phyloP scores from a whole-genome alignment of 495 filamentous ascomycete species.

The Pyrenula aspistea region DNA sequence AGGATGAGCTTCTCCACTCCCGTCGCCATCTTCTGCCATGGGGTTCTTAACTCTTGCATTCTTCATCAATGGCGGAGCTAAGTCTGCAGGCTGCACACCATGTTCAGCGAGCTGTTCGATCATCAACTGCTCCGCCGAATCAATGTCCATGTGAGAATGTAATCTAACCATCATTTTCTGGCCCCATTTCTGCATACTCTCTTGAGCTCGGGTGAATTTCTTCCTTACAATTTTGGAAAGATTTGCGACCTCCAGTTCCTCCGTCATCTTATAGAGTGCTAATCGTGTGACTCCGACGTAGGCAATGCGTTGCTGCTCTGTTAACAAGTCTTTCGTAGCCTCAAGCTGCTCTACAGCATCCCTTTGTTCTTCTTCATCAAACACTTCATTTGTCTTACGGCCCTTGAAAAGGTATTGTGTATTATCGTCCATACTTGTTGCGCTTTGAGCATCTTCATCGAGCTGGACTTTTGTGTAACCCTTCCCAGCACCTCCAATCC shows the following conservation, averaged over 20 bases:
- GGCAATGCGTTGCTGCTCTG: conserved; percentile 88
- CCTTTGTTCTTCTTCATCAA: conserved; percentile 63
- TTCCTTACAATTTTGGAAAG: conserved; percentile 48
- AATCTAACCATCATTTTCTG: conserved; percentile 94
- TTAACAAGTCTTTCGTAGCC: conserved; percentile 90
- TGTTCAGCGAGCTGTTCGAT: conserved; percentile 93
- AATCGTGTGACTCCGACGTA: conserved; percentile 86
- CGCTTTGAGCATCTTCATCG: conserved; percentile 87
- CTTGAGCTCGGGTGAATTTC: conserved; percentile 49
- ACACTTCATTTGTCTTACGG: conserved; percentile 41
- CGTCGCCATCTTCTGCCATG: conserved; percentile 42
- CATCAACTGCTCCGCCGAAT: conserved; percentile 84
- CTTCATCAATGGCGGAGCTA: conserved; percentile 79
- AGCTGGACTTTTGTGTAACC: conserved; percentile 89
- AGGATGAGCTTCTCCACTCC: conserved; percentile 10
- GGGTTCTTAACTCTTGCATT: conserved; percentile 92
- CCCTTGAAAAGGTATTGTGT: conserved; percentile 89
- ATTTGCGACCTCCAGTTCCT: conserved; percentile 47
- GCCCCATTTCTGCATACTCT: conserved; percentile 86
- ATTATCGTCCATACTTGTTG: conserved; percentile 94
- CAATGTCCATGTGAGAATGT: conserved; percentile 94
- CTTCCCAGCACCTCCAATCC: conserved; percentile 76
- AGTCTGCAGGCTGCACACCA: conserved; percentile 71
- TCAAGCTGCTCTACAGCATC: conserved; percentile 85
- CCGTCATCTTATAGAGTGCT: conserved; percentile 63